Conservation (phyloP, 768 basidiomycete genomes). For the Phylloporus sp. region DNA sequence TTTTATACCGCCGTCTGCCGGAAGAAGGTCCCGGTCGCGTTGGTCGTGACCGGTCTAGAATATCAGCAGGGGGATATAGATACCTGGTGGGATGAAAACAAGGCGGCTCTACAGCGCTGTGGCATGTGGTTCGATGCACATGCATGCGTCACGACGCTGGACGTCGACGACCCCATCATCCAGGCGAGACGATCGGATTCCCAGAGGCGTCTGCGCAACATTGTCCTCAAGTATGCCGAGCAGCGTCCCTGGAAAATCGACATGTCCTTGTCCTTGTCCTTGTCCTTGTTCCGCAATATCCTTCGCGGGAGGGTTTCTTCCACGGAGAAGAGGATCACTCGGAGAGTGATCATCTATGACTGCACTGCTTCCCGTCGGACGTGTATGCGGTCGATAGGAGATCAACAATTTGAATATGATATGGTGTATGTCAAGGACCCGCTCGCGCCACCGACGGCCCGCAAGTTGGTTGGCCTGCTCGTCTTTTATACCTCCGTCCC, state of each 20-base stretch:
- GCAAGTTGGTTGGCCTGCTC: not conserved
- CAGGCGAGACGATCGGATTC: not conserved
- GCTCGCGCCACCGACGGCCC: not conserved
- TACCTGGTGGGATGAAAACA: slow-evolving; percentile 26
- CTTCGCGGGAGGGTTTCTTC: not conserved
- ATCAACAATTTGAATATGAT: not conserved
- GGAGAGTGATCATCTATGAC: not conserved
- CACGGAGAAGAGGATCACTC: not conserved
- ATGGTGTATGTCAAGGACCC: not conserved
- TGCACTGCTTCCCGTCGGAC: not conserved
- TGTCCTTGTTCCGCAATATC: not conserved
- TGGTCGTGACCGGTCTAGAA: slow-evolving; percentile 36
- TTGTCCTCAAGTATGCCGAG: not conserved
- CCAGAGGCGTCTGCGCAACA: not conserved
- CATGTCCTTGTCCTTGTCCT: not conserved
- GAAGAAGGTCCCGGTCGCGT: slow-evolving; percentile 30
- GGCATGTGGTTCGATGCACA: slow-evolving; percentile 29
- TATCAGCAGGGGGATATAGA: slow-evolving; percentile 19
- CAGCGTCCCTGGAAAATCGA: not conserved
- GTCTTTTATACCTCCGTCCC: not conserved
- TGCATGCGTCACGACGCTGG: not conserved
- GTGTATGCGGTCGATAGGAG: not conserved
- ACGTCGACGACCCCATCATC: not conserved
- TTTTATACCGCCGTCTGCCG: slow-evolving; percentile 33
- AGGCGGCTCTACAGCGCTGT: slow-evolving; percentile 16